Evolutionary conservation across 495 filamentous ascomycete species (phyloP).

Genomic region (Penicillium paxilli): DNA sequence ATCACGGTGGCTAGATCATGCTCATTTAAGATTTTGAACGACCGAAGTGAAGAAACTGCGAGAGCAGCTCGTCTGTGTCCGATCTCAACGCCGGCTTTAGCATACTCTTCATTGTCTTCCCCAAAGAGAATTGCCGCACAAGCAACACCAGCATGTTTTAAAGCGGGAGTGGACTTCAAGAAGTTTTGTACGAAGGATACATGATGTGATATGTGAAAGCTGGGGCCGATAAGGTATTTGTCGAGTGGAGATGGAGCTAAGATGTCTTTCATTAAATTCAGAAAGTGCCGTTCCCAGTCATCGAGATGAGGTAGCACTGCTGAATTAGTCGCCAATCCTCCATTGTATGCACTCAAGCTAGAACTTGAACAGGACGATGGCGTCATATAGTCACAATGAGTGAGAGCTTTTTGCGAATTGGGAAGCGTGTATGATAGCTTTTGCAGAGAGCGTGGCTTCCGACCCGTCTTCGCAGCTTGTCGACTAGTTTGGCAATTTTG

Average conservation of each 20-base stretch:
- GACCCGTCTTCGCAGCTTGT: constrained; percentile 3
- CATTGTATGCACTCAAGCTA: background rate
- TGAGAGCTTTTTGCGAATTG: background rate
- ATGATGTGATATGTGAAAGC: constrained; percentile 16
- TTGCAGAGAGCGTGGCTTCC: constrained; percentile 7
- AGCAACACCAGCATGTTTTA: constrained; percentile 17
- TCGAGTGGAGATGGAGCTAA: constrained; percentile 12
- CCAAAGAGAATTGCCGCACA: constrained; percentile 19
- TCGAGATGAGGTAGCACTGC: constrained; percentile 11
- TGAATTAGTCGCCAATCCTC: constrained; percentile 9
- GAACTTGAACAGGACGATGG: background rate
- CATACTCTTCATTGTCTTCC: constrained; percentile 7
- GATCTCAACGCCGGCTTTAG: constrained; percentile 5
- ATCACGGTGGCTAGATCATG: constrained; percentile 12
- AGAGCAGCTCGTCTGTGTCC: constrained; percentile 16
- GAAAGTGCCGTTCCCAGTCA: constrained; percentile 17
- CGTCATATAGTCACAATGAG: background rate
- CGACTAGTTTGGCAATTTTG: constrained; percentile 9
- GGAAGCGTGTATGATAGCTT: constrained; percentile 15
- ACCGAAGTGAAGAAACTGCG: constrained; percentile 17
- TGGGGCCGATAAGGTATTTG: constrained; percentile 17
- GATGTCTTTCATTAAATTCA: constrained; percentile 20
- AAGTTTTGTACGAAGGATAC: constrained; percentile 13
- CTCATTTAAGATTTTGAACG: constrained; percentile 3
- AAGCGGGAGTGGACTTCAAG: constrained; percentile 3